These are phyloP conservation scores for Fusarium caatingaense DNA, from an alignment of 2,329 filamentous ascomycete genomes.

Conservation along the genomic window DNA sequence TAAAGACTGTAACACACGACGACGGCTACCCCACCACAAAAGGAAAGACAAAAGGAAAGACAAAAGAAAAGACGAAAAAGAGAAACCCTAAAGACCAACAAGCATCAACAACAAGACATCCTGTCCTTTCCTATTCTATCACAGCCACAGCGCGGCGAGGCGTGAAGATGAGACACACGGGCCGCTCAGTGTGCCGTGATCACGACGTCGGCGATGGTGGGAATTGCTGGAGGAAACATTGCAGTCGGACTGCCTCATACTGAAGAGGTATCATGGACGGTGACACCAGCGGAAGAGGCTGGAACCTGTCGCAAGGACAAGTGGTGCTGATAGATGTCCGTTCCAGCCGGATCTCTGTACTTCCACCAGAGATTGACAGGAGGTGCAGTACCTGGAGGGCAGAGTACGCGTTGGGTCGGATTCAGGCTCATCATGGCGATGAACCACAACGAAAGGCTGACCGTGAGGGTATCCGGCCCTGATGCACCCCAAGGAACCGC, in stretches of 20 bases:
- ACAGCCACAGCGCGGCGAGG: background rate
- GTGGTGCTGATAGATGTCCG: background rate
- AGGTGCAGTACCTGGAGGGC: background rate
- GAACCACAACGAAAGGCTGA: background rate
- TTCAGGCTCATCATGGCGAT: background rate
- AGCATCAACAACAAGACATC: background rate
- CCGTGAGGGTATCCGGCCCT: background rate
- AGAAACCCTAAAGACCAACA: background rate
- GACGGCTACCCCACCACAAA: background rate
- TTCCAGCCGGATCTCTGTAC: background rate
- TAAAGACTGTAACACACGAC: background rate
- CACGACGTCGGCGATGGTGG: background rate
- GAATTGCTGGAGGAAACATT: background rate
- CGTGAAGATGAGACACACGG: background rate
- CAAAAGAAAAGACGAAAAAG: background rate
- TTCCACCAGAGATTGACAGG: background rate
- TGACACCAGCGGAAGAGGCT: background rate
- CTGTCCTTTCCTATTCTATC: background rate
- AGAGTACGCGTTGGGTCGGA: accelerated
- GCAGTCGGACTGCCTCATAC: background rate
- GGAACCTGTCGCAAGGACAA: background rate
- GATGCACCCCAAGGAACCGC: background rate
- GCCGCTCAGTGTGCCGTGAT: background rate
- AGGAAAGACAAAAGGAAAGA: background rate
- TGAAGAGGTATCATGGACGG: background rate